Evolutionary conservation across 257 asterid species (phyloP), one percentile per base, ranked within the genome.

Genomic region (Prunella vulgaris): DNA sequence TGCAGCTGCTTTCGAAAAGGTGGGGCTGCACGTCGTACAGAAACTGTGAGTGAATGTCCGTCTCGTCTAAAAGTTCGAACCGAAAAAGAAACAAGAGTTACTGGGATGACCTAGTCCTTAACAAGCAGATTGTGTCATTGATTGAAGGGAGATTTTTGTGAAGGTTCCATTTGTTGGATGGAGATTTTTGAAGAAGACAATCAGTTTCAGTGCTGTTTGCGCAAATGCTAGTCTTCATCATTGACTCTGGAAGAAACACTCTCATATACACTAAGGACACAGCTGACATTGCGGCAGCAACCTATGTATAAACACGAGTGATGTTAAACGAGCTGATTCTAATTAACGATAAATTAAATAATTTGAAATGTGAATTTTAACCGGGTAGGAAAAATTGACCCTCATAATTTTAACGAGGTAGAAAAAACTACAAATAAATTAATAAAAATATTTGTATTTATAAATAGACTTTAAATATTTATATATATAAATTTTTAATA

Each of bases 1-100:
- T 42, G 78, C 76, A 24, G 98, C 97, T 21, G 88, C 97, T 69
- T 86, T 87, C n/a, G 93, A 72, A 72, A 93, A 88, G 5, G 90
- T 88, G 13, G 90, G 81, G 80, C 98, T 90, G 92, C 80, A 81
- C 35, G 17, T 12, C n/a, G 3, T 40, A 13, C 5, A 1, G 0
- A 10, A 40, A 40, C 3, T 40, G 49, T 40, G 49, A 13, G 49
- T 35, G 8, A 42, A 42, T 42, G 14, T 9, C 44, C 44, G 3
- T 5, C 33, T 30, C 42, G 12, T 35, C 10, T 7, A 13, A 0
- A 42, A 12, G 15, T 40, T 40, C 12, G 12, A 12, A 32, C 38
- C 7, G 38, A 40, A 40, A 38, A 38, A 40, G 49, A 40, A 40
- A 40, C 3, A 12, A 42, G 40, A 46, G 9, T 21, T 2, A 27